A percentile compares a stretch with the other conserved stretches of the same genome.
phyloP scores from a whole-genome alignment of 1,284 basidiomycete genomes.

The Entoloma clypeatum region DNA sequence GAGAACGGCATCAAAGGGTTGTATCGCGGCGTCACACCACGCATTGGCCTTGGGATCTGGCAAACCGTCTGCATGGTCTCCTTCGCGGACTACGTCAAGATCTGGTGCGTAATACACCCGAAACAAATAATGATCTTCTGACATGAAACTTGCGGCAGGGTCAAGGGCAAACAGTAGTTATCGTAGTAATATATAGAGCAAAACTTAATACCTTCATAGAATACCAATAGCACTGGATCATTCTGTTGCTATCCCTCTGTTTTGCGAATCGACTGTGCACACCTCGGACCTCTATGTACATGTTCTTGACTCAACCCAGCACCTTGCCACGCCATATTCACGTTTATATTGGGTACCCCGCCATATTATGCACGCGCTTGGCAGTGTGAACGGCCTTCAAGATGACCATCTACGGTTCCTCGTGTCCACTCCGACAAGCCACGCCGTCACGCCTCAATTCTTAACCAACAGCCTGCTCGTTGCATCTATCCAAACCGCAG shows the following conservation, averaged over 20 bases:
- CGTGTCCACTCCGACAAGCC: slow-evolving; percentile 81
- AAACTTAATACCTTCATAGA: slow-evolving; percentile 33
- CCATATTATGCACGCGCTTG: slow-evolving; percentile 50
- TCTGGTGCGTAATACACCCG: slow-evolving; percentile 45
- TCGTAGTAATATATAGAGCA: slow-evolving; percentile 10
- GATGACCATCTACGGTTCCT: slow-evolving; percentile 81
- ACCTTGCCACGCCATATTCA: too few relatives aligned
- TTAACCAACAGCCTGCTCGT: slow-evolving; percentile 76
- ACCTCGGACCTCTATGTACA: neutral
- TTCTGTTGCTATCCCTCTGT: too few relatives aligned
- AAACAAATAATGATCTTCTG: neutral
- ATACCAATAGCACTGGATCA: too few relatives aligned
- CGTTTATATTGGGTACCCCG: too few relatives aligned
- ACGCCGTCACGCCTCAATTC: slow-evolving; percentile 75
- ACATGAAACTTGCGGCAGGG: slow-evolving; percentile 32
- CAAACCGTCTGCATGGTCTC: slow-evolving; percentile 98
- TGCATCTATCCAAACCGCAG: slow-evolving; percentile 71
- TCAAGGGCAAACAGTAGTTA: slow-evolving; percentile 38
- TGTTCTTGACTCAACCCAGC: too few relatives aligned
- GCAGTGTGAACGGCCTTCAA: slow-evolving; percentile 63
- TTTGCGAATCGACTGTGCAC: too few relatives aligned
- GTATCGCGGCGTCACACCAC: slow-evolving; percentile 96
- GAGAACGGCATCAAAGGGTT: slow-evolving; percentile 97
- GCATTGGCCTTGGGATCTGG: slow-evolving; percentile 95
- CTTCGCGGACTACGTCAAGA: slow-evolving; percentile 92